A percentile compares a stretch with the other conserved stretches of the same genome.
Conservation (phyloP, 176 grass and related monocot genomes). For the Melocanna baccifera region DNA sequence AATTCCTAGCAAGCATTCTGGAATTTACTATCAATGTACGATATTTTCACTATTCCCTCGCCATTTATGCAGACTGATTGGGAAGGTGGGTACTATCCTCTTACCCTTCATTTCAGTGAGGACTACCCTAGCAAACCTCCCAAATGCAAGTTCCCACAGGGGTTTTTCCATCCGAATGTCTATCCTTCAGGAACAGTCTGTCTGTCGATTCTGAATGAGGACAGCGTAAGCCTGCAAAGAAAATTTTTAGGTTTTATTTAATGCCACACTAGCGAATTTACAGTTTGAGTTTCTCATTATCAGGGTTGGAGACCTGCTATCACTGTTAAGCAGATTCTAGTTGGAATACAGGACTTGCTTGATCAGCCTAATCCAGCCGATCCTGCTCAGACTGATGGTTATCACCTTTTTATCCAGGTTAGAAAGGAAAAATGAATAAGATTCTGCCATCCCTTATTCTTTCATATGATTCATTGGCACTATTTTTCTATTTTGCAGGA, state of each 20-base stretch:
- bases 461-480: neutral
- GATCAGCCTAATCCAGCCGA: constrained; percentile 82
- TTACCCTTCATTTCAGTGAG: constrained; percentile 77
- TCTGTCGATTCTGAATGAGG: constrained; percentile 84
- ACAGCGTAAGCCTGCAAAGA: constrained; percentile 50
- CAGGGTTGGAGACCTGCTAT: constrained; percentile 91
- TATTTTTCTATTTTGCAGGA: constrained; percentile 45
- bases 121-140: constrained; percentile 83
- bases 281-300: constrained; percentile 10
- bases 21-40: neutral
- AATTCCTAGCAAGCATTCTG: neutral
- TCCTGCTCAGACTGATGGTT: constrained; percentile 84
- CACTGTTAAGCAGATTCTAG: constrained; percentile 82
- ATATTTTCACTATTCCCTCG: neutral
- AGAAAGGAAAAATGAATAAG: neutral
- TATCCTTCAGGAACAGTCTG: constrained; percentile 91
- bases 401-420: constrained; percentile 81
- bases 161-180: constrained; percentile 93
- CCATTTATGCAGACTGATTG: constrained; percentile 68
- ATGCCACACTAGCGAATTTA: neutral
- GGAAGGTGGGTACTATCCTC: constrained; percentile 74
- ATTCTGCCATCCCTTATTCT: constrained; percentile 8
- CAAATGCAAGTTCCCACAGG: constrained; percentile 80
- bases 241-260: constrained; percentile 6
- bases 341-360: constrained; percentile 92